These are phyloP conservation scores for Huntiella moniliformis DNA, from an alignment of 2,329 filamentous ascomycete species.

Conservation along the genomic window DNA sequence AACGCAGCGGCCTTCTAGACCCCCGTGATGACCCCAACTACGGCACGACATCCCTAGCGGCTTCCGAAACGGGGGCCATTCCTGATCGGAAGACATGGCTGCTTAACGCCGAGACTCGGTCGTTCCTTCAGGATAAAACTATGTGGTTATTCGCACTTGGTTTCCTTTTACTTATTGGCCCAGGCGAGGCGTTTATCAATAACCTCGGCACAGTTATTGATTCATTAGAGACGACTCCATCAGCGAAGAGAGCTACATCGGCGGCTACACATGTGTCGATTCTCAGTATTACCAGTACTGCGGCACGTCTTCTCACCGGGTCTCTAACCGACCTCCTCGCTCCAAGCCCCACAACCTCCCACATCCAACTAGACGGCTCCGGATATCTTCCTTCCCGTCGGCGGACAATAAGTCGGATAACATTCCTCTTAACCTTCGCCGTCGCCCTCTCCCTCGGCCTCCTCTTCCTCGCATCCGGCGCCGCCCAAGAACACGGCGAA, in stretches of 20 bases:
- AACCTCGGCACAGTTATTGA: constrained; percentile 88
- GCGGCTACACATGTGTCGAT: constrained; percentile 83
- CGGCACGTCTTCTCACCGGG: constrained; percentile 78
- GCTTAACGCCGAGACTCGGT: constrained; percentile 73
- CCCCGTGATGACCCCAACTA: constrained; percentile 31
- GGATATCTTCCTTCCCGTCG: constrained; percentile 16
- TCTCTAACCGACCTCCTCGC: constrained; percentile 78
- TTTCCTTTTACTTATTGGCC: constrained; percentile 84
- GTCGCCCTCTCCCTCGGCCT: constrained; percentile 58
- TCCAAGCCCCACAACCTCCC: constrained; percentile 41
- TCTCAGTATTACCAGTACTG: constrained; percentile 72
- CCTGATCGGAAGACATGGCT: constrained; percentile 53
- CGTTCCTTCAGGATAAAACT: constrained; percentile 70
- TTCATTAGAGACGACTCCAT: constrained; percentile 35
- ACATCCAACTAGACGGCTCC: constrained; percentile 26
- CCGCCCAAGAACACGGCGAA: constrained; percentile 52
- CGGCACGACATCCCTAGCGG: constrained; percentile 34
- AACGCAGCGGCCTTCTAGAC: constrained; percentile 65
- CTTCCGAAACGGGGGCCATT: neutral
- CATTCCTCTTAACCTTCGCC: constrained; percentile 60
- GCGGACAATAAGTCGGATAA: constrained; percentile 55
- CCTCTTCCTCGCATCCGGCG: constrained; percentile 56
- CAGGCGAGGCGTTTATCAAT: constrained; percentile 96
- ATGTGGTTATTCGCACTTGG: constrained; percentile 91
- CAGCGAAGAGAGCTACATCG: constrained; percentile 28